Evolutionary conservation across 2,329 filamentous ascomycete species (phyloP).

Genomic region (Epichloe elymi): DNA sequence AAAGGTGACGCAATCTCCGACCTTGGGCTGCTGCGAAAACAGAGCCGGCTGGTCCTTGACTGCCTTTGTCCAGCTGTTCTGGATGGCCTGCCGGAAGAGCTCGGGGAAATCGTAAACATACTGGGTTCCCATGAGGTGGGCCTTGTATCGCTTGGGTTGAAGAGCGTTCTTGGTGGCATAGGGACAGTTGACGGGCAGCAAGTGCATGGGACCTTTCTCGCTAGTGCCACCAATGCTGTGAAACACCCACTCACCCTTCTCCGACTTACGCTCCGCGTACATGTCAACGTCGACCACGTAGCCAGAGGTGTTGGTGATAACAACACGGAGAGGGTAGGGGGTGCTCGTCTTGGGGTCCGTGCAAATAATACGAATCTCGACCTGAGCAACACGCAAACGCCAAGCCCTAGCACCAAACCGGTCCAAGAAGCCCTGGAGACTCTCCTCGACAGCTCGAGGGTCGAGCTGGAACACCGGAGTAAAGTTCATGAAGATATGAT

Average conservation of each 20-base stretch:
- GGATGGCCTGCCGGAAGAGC: constrained; percentile 93
- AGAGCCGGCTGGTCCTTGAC: constrained; percentile 61
- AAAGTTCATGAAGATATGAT: constrained; percentile 99
- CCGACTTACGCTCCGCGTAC: constrained; percentile 94
- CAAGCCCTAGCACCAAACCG: constrained; percentile 90
- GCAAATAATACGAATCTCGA: constrained; percentile 97
- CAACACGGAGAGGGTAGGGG: constrained; percentile 85
- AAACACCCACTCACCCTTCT: constrained; percentile 98
- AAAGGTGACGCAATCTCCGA: constrained; percentile 86
- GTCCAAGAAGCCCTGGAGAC: constrained; percentile 87
- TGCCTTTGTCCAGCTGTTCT: constrained; percentile 80
- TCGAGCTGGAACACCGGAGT: constrained; percentile 88
- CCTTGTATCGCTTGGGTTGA: constrained; percentile 98
- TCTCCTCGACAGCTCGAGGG: constrained; percentile 81
- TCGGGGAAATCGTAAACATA: constrained; percentile 99
- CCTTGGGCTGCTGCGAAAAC: constrained; percentile 66
- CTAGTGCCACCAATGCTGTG: constrained; percentile 91
- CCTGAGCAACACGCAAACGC: constrained; percentile 91
- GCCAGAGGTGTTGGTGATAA: constrained; percentile 96
- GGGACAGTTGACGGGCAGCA: constrained; percentile 79
- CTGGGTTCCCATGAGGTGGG: constrained; percentile 96
- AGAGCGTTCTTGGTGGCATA: constrained; percentile 98
- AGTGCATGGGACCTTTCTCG: constrained; percentile 90
- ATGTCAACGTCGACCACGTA: constrained; percentile 97
- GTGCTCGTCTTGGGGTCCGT: constrained; percentile 74